Evolutionary conservation across 768 basidiomycete species (phyloP), one percentile per base, ranked within the genome.

Genomic region (Dictyophora rubrovolvata): DNA sequence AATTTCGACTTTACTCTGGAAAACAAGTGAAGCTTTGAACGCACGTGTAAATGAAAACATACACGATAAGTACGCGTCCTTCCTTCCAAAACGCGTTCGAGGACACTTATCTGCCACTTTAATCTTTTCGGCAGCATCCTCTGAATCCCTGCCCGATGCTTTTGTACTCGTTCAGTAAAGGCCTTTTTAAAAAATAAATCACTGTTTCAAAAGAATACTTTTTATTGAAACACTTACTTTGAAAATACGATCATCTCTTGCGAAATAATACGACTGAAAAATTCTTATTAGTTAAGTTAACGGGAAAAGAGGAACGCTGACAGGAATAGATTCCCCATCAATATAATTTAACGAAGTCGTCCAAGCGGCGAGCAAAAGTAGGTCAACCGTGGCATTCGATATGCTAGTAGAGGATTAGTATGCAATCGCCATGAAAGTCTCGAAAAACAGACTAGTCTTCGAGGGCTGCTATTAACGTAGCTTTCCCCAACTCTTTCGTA

Each of bases 181-280:
- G 71, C 50, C 65, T 66, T 59, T 79, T 65, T 54, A 62, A 62
- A 28, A 69, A 69, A 74, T 60, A 58, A 66, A 5, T 22, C 17
- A 14, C 16, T 17, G 1, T 10, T 20, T 14, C 23, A 18, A 16
- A 1, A 18, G 14, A 56, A 11, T 22, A 17, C 33, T 42, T 9
- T 4, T 18, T 7, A 49, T 17, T 28, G 54, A 9, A 10, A 42
- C 10, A 56, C 55, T 48, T 1, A 84, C 80, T 63, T 78, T 84
- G 70, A 86, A 88, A 14, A 89, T 83, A 36, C 94, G 83, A 62
- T 92, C 87, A 70, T 98, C 95, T 20, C 95, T 81, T 48, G 94
- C 95, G 66, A 98, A 98, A 66, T 87, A 92, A 62, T 88, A 93
- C n/a, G 84, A 79, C 89, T 91, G 64, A 18, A 35, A 42, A 36